These are phyloP conservation scores for Reticulascus tulasneorum DNA, from an alignment of 2,329 filamentous ascomycete species.

Conservation along the genomic window DNA sequence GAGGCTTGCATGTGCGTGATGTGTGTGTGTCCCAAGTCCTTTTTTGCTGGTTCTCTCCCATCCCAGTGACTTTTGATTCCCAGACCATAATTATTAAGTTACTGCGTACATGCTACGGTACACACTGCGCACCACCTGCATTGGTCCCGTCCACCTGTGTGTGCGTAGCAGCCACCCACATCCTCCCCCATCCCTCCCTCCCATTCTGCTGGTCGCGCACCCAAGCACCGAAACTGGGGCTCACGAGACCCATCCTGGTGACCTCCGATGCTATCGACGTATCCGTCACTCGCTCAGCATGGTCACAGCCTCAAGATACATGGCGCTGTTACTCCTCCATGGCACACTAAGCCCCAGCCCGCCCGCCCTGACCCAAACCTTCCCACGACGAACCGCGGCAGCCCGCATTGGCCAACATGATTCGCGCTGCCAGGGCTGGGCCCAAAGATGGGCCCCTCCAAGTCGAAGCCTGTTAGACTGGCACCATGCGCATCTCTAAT, in stretches of 20 bases:
- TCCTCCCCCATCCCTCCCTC: too few relatives aligned
- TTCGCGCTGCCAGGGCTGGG: not conserved
- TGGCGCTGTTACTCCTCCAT: constrained; percentile 2
- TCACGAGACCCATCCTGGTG: constrained; percentile 1
- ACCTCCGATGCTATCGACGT: constrained; percentile 1
- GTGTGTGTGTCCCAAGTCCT: constrained; percentile 3
- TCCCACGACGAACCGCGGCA: constrained; percentile 4
- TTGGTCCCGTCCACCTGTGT: not conserved
- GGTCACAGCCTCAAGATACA: constrained; percentile 1
- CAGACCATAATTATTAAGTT: not conserved
- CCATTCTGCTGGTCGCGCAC: too few relatives aligned
- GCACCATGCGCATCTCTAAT: not conserved
- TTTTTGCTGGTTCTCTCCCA: constrained; percentile 3
- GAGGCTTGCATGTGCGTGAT: not conserved
- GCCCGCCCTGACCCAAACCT: not conserved
- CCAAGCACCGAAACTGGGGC: constrained; percentile 3
- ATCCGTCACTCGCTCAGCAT: not conserved
- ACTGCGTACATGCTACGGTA: not conserved
- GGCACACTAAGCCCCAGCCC: constrained; percentile 10
- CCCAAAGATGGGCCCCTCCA: not conserved
- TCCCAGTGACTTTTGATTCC: not conserved
- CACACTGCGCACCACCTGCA: not conserved
- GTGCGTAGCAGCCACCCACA: too few relatives aligned
- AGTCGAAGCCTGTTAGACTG: not conserved
- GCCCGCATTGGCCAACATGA: constrained; percentile 6